Evolutionary conservation across 352 stramenopile genomes (phyloP).

Genomic region (Phytophthora europaea): DNA sequence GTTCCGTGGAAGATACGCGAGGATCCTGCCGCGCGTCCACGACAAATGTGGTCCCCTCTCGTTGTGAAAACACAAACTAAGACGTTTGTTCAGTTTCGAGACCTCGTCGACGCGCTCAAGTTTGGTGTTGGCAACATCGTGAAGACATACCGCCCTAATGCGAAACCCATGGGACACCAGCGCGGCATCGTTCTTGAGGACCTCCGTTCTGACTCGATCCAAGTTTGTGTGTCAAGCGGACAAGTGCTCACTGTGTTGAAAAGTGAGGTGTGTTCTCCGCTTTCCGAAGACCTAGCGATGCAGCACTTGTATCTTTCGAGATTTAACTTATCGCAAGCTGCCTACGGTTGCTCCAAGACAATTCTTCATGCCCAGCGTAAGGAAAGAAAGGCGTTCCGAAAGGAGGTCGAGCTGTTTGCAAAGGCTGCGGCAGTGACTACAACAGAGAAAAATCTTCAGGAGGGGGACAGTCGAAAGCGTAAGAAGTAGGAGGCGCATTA

Average conservation of each 20-base stretch:
- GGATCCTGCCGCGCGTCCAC: constrained; percentile 35
- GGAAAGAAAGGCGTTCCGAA: constrained; percentile 71
- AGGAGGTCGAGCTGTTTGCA: constrained; percentile 66
- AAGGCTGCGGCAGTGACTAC: constrained; percentile 36
- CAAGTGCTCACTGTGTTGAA: constrained; percentile 56
- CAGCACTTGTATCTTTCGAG: constrained; percentile 68
- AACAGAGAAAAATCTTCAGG: constrained; percentile 15
- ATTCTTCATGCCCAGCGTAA: constrained; percentile 57
- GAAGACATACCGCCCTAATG: constrained; percentile 55
- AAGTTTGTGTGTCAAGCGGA: constrained; percentile 72
- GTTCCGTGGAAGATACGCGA: constrained; percentile 46
- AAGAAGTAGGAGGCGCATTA: constrained; percentile 55
- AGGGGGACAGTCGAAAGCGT: constrained; percentile 53
- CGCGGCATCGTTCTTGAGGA: constrained; percentile 75
- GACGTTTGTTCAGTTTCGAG: constrained; percentile 65
- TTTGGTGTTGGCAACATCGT: constrained; percentile 81
- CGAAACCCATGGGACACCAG: constrained; percentile 58
- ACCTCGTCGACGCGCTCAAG: constrained; percentile 62
- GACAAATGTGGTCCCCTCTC: constrained; percentile 79
- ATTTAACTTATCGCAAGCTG: constrained; percentile 79
- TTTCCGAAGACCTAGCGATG: constrained; percentile 79
- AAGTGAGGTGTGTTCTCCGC: constrained; percentile 68
- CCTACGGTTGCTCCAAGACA: constrained; percentile 58
- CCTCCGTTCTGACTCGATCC: constrained; percentile 49
- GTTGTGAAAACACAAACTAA: constrained; percentile 53